Conservation (phyloP, 2,329 filamentous ascomycete genomes). For the Xylariales sp. region DNA sequence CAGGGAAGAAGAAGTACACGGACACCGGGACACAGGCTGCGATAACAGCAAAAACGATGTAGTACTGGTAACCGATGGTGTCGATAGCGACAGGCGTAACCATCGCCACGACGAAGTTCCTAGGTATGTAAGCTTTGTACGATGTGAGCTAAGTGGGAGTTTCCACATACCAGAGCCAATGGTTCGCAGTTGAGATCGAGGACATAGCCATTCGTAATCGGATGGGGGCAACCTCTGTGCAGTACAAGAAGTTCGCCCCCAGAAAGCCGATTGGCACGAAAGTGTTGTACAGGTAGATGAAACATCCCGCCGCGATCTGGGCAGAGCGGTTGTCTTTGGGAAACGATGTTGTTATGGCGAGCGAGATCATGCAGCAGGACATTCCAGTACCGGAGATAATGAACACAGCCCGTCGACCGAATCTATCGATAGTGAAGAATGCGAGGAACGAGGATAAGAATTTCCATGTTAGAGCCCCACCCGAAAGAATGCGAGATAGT, state of each 20-base stretch:
- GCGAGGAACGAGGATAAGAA: constrained; percentile 42
- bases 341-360: constrained; percentile 48
- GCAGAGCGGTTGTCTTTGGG: constrained; percentile 38
- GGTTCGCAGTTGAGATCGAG: constrained; percentile 50
- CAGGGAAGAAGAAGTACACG: constrained; percentile 42
- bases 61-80: constrained; percentile 47
- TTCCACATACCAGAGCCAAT: constrained; percentile 40
- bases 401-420: constrained; percentile 46
- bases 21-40: constrained; percentile 38
- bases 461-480: constrained; percentile 45
- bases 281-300: constrained; percentile 56
- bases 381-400: constrained; percentile 48
- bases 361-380: constrained; percentile 48
- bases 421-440: constrained; percentile 46
- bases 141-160: not conserved
- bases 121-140: constrained; percentile 10
- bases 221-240: constrained; percentile 51
- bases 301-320: constrained; percentile 48
- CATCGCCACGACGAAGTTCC: constrained; percentile 41
- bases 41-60: constrained; percentile 44
- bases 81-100: constrained; percentile 42
- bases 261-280: constrained; percentile 57
- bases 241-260: constrained; percentile 57
- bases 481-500: constrained; percentile 36
- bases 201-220: constrained; percentile 49